phyloP scores from a whole-genome alignment of 2,329 filamentous ascomycete species.

The Neofusicoccum kwambonambiense region DNA sequence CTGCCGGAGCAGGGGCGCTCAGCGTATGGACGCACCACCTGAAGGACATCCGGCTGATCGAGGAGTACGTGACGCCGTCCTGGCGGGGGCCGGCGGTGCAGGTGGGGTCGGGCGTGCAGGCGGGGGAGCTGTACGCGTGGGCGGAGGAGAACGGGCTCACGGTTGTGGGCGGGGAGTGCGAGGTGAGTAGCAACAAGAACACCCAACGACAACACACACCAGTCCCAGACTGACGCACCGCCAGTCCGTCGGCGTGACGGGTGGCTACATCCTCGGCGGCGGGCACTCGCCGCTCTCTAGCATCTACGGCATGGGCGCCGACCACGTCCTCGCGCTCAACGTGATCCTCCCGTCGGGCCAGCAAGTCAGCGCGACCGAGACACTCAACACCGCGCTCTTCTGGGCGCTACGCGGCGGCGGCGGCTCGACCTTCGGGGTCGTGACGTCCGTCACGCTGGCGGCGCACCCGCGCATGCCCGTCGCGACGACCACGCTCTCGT shows the following conservation, averaged over 20 bases:
- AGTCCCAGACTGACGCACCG: slow-evolving; percentile 20
- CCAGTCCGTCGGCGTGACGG: slow-evolving; percentile 33
- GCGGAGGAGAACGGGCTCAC: slow-evolving; percentile 24
- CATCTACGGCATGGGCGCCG: slow-evolving; percentile 30
- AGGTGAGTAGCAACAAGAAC: not conserved
- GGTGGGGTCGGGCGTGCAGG: slow-evolving; percentile 34
- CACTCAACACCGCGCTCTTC: slow-evolving; percentile 32
- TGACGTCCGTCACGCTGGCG: slow-evolving; percentile 31
- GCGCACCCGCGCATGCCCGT: slow-evolving; percentile 23
- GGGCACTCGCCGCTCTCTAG: slow-evolving; percentile 25
- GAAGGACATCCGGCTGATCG: slow-evolving; percentile 32
- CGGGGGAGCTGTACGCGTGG: slow-evolving; percentile 28
- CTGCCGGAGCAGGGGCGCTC: slow-evolving; percentile 33
- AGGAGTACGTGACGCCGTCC: slow-evolving; percentile 27
- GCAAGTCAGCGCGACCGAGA: slow-evolving; percentile 28
- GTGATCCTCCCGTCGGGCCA: slow-evolving; percentile 32
- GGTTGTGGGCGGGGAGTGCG: slow-evolving; percentile 32
- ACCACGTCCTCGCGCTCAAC: slow-evolving; percentile 32
- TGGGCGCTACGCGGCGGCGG: slow-evolving; percentile 37
- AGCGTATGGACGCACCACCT: slow-evolving; percentile 38
- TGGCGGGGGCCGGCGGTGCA: slow-evolving; percentile 30
- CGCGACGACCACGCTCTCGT: slow-evolving; percentile 44
- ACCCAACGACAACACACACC: not conserved
- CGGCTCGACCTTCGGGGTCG: slow-evolving; percentile 32
- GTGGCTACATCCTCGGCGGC: slow-evolving; percentile 33